phyloP scores from a whole-genome alignment of 805 yeast genomes.

The baker's yeast (Saccharomyces cerevisiae) region DNA sequence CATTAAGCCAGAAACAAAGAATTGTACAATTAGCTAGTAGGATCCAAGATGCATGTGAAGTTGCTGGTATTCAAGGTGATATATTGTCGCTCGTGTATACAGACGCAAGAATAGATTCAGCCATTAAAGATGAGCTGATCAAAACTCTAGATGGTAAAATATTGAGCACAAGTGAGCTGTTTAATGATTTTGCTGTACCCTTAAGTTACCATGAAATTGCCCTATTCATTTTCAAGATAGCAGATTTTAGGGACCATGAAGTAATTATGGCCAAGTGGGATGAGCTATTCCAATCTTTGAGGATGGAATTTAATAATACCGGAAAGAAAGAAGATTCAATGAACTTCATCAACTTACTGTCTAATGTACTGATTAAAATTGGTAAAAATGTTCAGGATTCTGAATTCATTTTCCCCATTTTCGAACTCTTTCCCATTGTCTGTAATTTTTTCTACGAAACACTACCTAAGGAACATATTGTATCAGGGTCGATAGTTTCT shows the following conservation, averaged over 20 bases:
- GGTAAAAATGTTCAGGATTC: conserved; percentile 61
- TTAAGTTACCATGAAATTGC: conserved; percentile 80
- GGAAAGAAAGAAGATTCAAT: conserved; percentile 26
- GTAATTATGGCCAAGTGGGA: conserved; percentile 80
- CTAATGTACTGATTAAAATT: conserved; percentile 35
- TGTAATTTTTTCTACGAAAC: conserved; percentile 45
- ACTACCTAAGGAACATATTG: conserved; percentile 33
- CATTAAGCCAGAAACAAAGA: conserved; percentile 67
- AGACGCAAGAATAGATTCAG: conserved; percentile 40
- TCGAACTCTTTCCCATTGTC: conserved; percentile 57
- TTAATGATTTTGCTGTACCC: conserved; percentile 81
- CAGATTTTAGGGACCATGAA: conserved; percentile 79
- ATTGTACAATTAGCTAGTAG: conserved; percentile 61
- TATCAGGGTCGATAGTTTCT: conserved; percentile 49
- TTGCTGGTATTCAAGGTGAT: conserved; percentile 73
- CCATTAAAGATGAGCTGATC: conserved; percentile 43
- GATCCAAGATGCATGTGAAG: conserved; percentile 75
- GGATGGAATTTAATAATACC: conserved; percentile 22
- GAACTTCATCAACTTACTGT: conserved; percentile 32
- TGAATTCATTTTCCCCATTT: conserved; percentile 75
- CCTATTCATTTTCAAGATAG: conserved; percentile 64
- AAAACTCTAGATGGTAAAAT: conserved; percentile 55
- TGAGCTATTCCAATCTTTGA: conserved; percentile 49
- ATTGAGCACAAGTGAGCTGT: conserved; percentile 65
- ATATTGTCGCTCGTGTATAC: conserved; percentile 36